These are phyloP conservation scores for Neonectria magnoliae DNA, from an alignment of 2,329 filamentous ascomycete species.

Conservation along the genomic window DNA sequence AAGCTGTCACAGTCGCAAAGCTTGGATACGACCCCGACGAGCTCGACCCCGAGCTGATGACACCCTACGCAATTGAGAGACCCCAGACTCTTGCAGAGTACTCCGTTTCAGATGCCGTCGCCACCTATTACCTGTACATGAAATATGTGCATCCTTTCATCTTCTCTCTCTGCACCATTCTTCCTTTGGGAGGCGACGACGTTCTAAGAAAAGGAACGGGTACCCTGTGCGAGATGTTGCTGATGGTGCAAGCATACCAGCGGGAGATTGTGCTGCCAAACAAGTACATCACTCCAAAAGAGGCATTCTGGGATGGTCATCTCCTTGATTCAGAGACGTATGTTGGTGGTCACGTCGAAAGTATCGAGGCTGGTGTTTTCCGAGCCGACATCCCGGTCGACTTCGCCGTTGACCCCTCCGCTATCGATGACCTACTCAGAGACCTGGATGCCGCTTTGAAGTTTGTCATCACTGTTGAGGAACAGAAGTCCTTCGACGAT, in stretches of 20 bases:
- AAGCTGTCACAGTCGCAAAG: constrained; percentile 97
- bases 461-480: constrained; percentile 87
- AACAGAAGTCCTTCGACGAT: constrained; percentile 83
- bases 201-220: constrained; percentile 94
- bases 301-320: constrained; percentile 97
- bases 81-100: constrained; percentile 97
- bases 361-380: constrained; percentile 98
- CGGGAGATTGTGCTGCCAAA: constrained; percentile 93
- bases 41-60: constrained; percentile 97
- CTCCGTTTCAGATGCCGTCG: constrained; percentile 98
- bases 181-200: constrained; percentile 92
- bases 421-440: constrained; percentile 86
- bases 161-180: constrained; percentile 96
- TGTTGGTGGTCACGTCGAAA: constrained; percentile 97
- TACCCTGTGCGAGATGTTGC: constrained; percentile 98
- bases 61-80: constrained; percentile 86
- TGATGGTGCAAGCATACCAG: constrained; percentile 98
- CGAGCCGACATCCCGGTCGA: constrained; percentile 94
- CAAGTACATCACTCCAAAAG: constrained; percentile 90
- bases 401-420: constrained; percentile 87
- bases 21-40: constrained; percentile 98
- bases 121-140: constrained; percentile 99
- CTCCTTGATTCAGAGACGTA: constrained; percentile 97
- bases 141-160: constrained; percentile 99
- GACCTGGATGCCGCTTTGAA: constrained; percentile 90